Evolutionary conservation across 345 rosid species (phyloP).

Genomic region (Excoecaria cochinchinensis): DNA sequence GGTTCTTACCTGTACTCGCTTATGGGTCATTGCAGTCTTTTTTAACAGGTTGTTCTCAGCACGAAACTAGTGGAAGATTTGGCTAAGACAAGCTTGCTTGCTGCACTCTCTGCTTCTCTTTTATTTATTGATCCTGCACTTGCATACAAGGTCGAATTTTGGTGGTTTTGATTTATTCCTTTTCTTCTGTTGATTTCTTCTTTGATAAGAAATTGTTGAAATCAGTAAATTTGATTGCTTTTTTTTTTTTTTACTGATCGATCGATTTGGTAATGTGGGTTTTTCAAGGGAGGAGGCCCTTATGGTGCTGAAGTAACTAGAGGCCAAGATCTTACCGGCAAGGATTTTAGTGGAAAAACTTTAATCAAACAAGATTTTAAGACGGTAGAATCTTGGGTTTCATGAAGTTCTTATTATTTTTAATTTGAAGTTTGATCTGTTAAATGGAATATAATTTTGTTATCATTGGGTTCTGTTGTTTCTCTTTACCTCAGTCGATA

Average conservation of each 20-base stretch:
- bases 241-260: background rate
- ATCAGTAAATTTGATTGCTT: background rate
- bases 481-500: slow-evolving; percentile 57
- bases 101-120: slow-evolving; percentile 63
- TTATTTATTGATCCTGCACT: slow-evolving; percentile 78
- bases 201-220: background rate
- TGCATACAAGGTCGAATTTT: slow-evolving; percentile 59
- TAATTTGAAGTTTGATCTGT: background rate
- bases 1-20: background rate
- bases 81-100: slow-evolving; percentile 55
- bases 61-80: slow-evolving; percentile 25
- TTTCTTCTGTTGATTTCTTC: background rate
- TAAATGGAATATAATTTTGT: background rate
- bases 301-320: slow-evolving; percentile 89
- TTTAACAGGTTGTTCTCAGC: slow-evolving; percentile 14
- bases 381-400: slow-evolving; percentile 45
- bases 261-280: slow-evolving; percentile 16
- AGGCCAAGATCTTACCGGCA: slow-evolving; percentile 85
- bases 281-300: slow-evolving; percentile 46
- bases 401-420: background rate
- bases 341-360: slow-evolving; percentile 83
- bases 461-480: background rate
- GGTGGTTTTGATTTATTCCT: background rate
- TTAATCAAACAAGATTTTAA: slow-evolving; percentile 88
- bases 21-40: background rate